phyloP scores from a whole-genome alignment of 176 grass and related monocot species.

The Luzula sylvatica region DNA sequence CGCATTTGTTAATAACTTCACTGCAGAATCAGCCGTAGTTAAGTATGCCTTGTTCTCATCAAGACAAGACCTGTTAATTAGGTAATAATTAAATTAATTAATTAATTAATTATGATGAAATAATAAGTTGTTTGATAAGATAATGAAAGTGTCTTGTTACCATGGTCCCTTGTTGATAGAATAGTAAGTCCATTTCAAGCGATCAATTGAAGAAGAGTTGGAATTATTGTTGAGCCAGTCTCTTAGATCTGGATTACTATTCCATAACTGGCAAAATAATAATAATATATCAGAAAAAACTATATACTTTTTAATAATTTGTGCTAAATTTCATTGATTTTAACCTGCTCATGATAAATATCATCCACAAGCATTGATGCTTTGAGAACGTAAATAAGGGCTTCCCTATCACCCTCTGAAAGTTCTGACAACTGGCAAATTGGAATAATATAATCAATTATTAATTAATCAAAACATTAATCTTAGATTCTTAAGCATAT shows the following conservation, averaged over 20 bases:
- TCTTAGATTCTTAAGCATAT: slow-evolving; percentile 1
- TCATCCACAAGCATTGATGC: slow-evolving; percentile 84
- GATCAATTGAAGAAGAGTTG: slow-evolving; percentile 50
- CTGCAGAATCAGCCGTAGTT: slow-evolving; percentile 76
- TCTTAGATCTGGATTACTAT: slow-evolving; percentile 55
- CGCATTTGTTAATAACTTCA: slow-evolving; percentile 57
- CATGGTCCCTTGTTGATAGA: slow-evolving; percentile 95
- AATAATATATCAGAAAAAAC: slow-evolving; percentile 19
- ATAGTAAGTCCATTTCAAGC: slow-evolving; percentile 81
- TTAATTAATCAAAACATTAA: background rate
- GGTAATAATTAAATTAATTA: background rate
- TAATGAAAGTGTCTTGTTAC: slow-evolving; percentile 37
- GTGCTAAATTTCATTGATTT: slow-evolving; percentile 19
- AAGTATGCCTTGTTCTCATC: slow-evolving; percentile 88
- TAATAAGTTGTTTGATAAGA: slow-evolving; percentile 2
- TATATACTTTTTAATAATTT: slow-evolving; percentile 8
- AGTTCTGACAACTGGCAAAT: slow-evolving; percentile 58
- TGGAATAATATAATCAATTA: background rate
- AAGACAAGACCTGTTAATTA: slow-evolving; percentile 66
- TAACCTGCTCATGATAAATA: slow-evolving; percentile 82
- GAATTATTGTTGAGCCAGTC: slow-evolving; percentile 71
- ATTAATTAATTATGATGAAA: background rate
- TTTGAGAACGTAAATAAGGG: slow-evolving; percentile 61
- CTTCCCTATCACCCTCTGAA: slow-evolving; percentile 77
- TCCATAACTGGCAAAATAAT: slow-evolving; percentile 50